Conservation (phyloP, 2,329 filamentous ascomycete species). For the Cyclaneusma minus region DNA sequence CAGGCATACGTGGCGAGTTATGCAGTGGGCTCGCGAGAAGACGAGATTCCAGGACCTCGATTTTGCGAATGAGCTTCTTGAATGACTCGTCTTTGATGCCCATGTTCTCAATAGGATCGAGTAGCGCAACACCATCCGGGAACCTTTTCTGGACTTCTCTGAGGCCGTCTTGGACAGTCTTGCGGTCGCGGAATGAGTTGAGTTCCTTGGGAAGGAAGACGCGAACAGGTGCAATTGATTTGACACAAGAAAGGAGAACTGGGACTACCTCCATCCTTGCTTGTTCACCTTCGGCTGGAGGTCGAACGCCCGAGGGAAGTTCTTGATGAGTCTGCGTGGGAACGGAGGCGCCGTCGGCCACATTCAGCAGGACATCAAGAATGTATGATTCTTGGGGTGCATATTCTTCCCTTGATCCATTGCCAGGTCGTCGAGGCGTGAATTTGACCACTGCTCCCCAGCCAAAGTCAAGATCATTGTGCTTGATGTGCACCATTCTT, state of each 20-base stretch:
- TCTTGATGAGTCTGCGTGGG: conserved; percentile 46
- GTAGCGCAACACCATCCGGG: conserved; percentile 73
- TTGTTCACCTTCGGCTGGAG: conserved; percentile 45
- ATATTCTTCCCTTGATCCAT: conserved; percentile 50
- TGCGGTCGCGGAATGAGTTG: conserved; percentile 49
- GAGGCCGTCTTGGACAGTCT: conserved; percentile 50
- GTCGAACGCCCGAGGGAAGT: conserved; percentile 44
- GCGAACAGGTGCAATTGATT: conserved; percentile 69
- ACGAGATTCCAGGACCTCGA: conserved; percentile 87
- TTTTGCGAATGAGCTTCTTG: conserved; percentile 86
- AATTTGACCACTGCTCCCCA: conserved; percentile 84
- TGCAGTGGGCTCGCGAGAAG: conserved; percentile 82
- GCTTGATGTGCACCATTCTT: conserved; percentile 75
- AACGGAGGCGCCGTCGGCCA: conserved; percentile 35
- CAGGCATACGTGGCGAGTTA: conserved; percentile 69
- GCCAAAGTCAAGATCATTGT: conserved; percentile 69
- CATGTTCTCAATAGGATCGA: conserved; percentile 97
- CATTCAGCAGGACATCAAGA: conserved; percentile 63
- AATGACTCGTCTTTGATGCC: conserved; percentile 82
- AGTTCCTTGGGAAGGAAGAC: conserved; percentile 72
- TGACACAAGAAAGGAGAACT: conserved; percentile 71
- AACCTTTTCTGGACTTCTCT: conserved; percentile 76
- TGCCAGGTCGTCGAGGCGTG: conserved; percentile 46
- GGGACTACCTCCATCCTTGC: conserved; percentile 71
- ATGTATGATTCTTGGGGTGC: conserved; percentile 64